These are phyloP conservation scores for Ganoderma resinaceum DNA, from an alignment of 1,284 basidiomycete genomes.

Conservation along the genomic window DNA sequence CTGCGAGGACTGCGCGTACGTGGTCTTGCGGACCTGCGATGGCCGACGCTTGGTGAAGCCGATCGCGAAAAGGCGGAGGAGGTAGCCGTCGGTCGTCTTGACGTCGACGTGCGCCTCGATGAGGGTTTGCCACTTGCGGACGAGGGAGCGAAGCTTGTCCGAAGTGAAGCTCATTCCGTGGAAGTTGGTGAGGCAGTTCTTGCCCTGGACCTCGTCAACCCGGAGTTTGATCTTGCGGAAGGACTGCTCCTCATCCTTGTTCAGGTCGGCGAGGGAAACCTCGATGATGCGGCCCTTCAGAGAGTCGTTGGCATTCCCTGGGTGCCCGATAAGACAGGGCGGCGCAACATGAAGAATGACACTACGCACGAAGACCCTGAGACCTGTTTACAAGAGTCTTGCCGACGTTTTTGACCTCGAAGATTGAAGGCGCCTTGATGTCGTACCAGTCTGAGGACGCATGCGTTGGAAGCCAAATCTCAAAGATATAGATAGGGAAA, in stretches of 20 bases:
- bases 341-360: not conserved
- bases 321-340: slow-evolving; percentile 19
- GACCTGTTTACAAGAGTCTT: slow-evolving; percentile 99
- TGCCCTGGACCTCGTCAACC: slow-evolving; percentile 98
- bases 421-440: slow-evolving; percentile 98
- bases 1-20: slow-evolving; percentile 96
- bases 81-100: slow-evolving; percentile 99
- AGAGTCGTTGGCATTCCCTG: slow-evolving; percentile 99
- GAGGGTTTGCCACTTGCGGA: slow-evolving; percentile 99
- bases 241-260: slow-evolving; percentile 99
- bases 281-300: slow-evolving; percentile 98
- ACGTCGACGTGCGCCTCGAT: slow-evolving; percentile 99
- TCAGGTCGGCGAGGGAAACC: slow-evolving; percentile 96
- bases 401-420: slow-evolving; percentile 96
- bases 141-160: slow-evolving; percentile 99
- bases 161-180: slow-evolving; percentile 99
- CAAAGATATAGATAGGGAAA: slow-evolving; percentile 8
- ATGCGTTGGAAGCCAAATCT: not conserved
- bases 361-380: slow-evolving; percentile 90
- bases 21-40: slow-evolving; percentile 98
- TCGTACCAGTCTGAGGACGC: slow-evolving; percentile 91
- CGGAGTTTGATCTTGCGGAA: slow-evolving; percentile 99
- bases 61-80: slow-evolving; percentile 98
- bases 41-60: slow-evolving; percentile 98
- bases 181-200: slow-evolving; percentile 99